Evolutionary conservation across 2,329 filamentous ascomycete species (phyloP).

Genomic region (Colletotrichum tropicicola): DNA sequence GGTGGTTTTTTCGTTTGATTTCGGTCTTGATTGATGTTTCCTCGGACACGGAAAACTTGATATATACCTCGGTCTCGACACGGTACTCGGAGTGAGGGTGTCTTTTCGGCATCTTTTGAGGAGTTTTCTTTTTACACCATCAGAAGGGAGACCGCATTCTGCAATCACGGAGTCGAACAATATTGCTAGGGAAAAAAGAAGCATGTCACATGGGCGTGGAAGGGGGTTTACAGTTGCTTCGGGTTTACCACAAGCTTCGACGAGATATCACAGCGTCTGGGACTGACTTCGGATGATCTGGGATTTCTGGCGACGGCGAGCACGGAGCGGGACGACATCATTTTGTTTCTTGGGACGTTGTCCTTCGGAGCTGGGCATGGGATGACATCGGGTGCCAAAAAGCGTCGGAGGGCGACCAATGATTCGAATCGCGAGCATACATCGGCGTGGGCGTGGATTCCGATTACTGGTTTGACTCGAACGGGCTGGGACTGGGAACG

Average conservation of each 20-base stretch:
- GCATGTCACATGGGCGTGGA: slow-evolving; percentile 28
- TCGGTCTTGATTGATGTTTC: slow-evolving; percentile 26
- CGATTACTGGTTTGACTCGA: slow-evolving; percentile 29
- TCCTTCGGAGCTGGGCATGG: slow-evolving; percentile 22
- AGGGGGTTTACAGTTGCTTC: slow-evolving; percentile 12
- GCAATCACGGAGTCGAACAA: slow-evolving; percentile 29
- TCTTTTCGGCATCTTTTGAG: slow-evolving; percentile 28
- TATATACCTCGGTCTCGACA: slow-evolving; percentile 31
- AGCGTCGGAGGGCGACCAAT: slow-evolving; percentile 27
- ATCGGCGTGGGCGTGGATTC: slow-evolving; percentile 29
- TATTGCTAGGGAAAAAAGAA: slow-evolving; percentile 23
- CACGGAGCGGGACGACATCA: slow-evolving; percentile 23
- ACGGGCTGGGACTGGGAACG: slow-evolving; percentile 26
- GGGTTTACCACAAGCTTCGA: slow-evolving; percentile 10
- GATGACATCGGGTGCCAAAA: slow-evolving; percentile 21
- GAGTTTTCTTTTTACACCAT: slow-evolving; percentile 31
- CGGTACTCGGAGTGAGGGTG: slow-evolving; percentile 31
- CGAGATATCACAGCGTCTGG: slow-evolving; percentile 20
- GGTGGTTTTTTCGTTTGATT: slow-evolving; percentile 26
- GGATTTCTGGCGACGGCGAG: slow-evolving; percentile 25
- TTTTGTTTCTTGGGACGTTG: slow-evolving; percentile 13
- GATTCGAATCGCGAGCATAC: slow-evolving; percentile 30
- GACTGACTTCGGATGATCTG: slow-evolving; percentile 20
- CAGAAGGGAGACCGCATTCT: slow-evolving; percentile 29
- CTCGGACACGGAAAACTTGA: slow-evolving; percentile 30